Conservation (phyloP, 768 basidiomycete species). For the Fomitopsis serialis region DNA sequence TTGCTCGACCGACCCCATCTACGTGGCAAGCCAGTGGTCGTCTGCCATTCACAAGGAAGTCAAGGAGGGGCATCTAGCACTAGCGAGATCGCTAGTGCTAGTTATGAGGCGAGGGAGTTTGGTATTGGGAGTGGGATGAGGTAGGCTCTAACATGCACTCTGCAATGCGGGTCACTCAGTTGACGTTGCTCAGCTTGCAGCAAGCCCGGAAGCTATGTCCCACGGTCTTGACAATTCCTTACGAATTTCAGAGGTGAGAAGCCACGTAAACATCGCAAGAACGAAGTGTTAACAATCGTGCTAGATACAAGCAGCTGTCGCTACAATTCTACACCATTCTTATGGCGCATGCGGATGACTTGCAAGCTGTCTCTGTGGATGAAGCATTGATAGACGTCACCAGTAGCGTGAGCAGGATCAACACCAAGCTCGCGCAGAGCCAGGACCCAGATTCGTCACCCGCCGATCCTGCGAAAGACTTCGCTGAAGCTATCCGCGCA, state of each 20-base stretch:
- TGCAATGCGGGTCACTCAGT: not conserved
- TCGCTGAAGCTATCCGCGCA: slow-evolving; percentile 77
- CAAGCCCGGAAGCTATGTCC: slow-evolving; percentile 79
- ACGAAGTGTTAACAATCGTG: not conserved
- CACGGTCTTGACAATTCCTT: slow-evolving; percentile 71
- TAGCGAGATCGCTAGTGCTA: slow-evolving; percentile 91
- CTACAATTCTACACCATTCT: slow-evolving; percentile 90
- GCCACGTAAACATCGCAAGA: not conserved
- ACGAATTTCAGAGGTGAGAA: slow-evolving; percentile 86
- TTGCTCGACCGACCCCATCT: slow-evolving; percentile 74
- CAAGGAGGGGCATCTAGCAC: slow-evolving; percentile 76
- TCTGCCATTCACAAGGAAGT: slow-evolving; percentile 86
- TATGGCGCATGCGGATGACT: slow-evolving; percentile 83
- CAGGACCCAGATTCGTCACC: slow-evolving; percentile 13
- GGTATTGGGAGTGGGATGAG: slow-evolving; percentile 96
- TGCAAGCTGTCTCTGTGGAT: slow-evolving; percentile 95
- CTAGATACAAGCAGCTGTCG: slow-evolving; percentile 79
- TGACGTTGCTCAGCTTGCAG: not conserved
- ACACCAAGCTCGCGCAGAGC: slow-evolving; percentile 23
- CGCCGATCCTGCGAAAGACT: slow-evolving; percentile 62
- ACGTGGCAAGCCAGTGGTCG: slow-evolving; percentile 84
- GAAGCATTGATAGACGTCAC: slow-evolving; percentile 93
- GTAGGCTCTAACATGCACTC: slow-evolving; percentile 50
- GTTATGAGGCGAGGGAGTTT: slow-evolving; percentile 86
- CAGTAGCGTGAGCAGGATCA: slow-evolving; percentile 40